phyloP scores from a whole-genome alignment of 495 filamentous ascomycete genomes.

The Saxophila tyrrhenica region DNA sequence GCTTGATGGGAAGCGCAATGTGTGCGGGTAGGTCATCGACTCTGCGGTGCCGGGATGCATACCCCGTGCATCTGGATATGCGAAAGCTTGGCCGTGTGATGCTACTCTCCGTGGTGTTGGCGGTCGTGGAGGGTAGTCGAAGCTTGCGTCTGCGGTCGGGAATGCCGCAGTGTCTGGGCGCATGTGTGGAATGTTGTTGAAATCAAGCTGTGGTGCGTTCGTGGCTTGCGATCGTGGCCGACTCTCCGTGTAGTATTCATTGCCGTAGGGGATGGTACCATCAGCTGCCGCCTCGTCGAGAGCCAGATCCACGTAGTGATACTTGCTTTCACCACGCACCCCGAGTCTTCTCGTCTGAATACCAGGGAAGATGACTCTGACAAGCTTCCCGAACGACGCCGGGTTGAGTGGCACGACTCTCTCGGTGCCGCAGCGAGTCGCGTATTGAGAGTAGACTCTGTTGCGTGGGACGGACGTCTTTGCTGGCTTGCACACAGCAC shows the following conservation, averaged over 20 bases:
- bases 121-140: conserved; percentile 8
- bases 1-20: conserved; percentile 52
- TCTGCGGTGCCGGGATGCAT: conserved; percentile 15
- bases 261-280: not conserved
- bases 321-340: conserved; percentile 93
- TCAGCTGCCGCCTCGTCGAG: conserved; percentile 41
- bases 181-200: conserved; percentile 38
- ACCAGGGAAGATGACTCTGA: conserved; percentile 88
- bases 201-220: conserved; percentile 30
- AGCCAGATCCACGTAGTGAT: conserved; percentile 87
- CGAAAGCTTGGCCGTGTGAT: conserved; percentile 27
- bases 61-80: conserved; percentile 23
- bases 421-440: conserved; percentile 77
- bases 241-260: not conserved
- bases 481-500: conserved; percentile 64
- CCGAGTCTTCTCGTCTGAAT: conserved; percentile 85
- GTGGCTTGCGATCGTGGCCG: conserved; percentile 18
- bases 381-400: conserved; percentile 93
- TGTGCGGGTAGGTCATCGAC: conserved; percentile 36
- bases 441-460: conserved; percentile 88
- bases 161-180: conserved; percentile 57
- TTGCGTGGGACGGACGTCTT: conserved; percentile 80
- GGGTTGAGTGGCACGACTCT: conserved; percentile 88
- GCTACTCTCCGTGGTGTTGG: conserved; percentile 8
- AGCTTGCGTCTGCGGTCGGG: conserved; percentile 33